Evolutionary conservation across 495 filamentous ascomycete species (phyloP).

Genomic region (Evernia prunastri): DNA sequence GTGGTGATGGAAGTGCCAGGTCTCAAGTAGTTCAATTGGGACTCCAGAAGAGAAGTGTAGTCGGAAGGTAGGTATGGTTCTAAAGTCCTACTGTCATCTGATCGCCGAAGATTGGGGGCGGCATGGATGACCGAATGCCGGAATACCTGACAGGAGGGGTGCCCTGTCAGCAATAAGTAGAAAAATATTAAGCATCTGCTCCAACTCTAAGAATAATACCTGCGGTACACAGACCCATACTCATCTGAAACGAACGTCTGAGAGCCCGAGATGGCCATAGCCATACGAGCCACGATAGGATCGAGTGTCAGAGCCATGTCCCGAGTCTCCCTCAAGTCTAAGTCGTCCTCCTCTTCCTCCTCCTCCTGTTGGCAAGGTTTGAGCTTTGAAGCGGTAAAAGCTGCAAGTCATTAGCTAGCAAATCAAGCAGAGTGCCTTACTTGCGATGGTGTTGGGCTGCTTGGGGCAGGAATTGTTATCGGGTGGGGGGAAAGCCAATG

Average conservation of each 20-base stretch:
- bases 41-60: background rate
- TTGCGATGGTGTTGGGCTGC: constrained; percentile 1
- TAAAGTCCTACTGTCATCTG: background rate
- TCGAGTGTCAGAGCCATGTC: background rate
- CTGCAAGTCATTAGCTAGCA: constrained; percentile 5
- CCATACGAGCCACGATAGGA: background rate
- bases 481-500: background rate
- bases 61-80: background rate
- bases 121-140: background rate
- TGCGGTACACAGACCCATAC: background rate
- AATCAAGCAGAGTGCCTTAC: constrained; percentile 4
- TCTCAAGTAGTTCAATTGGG: background rate
- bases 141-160: no score
- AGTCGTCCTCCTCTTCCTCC: background rate
- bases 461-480: background rate
- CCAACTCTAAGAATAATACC: background rate
- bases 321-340: background rate
- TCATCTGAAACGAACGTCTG: background rate
- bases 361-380: background rate
- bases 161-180: background rate
- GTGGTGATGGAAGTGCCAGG: background rate
- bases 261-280: constrained; percentile 6
- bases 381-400: constrained; percentile 9
- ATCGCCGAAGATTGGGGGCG: background rate
- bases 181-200: background rate